Conservation (phyloP, 163 green algal species). For the Scenedesmus sp. region DNA sequence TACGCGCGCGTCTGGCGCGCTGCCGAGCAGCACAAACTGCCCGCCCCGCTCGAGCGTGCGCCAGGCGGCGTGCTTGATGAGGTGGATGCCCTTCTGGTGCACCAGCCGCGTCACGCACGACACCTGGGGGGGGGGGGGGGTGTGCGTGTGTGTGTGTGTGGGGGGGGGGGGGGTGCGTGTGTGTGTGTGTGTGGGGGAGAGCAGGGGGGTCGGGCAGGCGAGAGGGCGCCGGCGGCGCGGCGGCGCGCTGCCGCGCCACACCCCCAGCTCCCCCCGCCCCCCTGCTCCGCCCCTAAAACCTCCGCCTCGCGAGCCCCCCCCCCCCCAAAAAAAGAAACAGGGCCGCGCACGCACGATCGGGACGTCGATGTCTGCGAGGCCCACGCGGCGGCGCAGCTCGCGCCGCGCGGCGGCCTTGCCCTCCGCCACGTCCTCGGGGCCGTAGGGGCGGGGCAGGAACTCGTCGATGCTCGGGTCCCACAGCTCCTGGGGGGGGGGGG, state of each 20-base stretch:
- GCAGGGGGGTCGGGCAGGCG: too few species aligned
- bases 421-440: slow-evolving; percentile 67
- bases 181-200: too few species aligned
- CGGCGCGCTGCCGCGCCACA: too few species aligned
- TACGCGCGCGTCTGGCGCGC: slow-evolving; percentile 81
- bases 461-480: slow-evolving; percentile 84
- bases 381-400: slow-evolving; percentile 76
- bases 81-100: slow-evolving; percentile 91
- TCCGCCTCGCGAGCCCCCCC: not conserved
- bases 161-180: too few species aligned
- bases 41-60: slow-evolving; percentile 89
- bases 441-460: slow-evolving; percentile 78
- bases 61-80: slow-evolving; percentile 94
- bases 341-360: slow-evolving; percentile 4
- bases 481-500: slow-evolving; percentile 63
- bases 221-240: too few species aligned
- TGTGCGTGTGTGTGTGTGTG: too few species aligned
- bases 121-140: slow-evolving; percentile 79
- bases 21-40: slow-evolving; percentile 97
- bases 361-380: slow-evolving; percentile 61
- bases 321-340: too few species aligned
- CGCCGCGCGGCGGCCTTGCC: slow-evolving; percentile 84
- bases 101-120: slow-evolving; percentile 87
- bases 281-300: not conserved
- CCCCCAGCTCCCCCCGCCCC: not conserved